These are phyloP conservation scores for Backusella liffmaniae DNA, from an alignment of 192 early-diverging fungal species.

Conservation along the genomic window DNA sequence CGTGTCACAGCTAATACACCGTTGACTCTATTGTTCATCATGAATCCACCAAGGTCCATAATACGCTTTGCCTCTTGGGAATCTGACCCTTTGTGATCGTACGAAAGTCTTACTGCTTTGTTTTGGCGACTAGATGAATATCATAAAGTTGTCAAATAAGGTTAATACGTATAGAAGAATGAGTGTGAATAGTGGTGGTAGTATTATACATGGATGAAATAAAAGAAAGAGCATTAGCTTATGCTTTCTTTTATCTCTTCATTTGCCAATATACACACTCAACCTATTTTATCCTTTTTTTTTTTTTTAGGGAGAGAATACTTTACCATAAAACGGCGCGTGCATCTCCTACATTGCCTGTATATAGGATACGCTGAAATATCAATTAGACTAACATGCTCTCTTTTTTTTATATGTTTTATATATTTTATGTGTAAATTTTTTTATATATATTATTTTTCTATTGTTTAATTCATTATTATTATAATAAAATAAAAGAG, in stretches of 20 bases:
- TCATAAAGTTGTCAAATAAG: background rate
- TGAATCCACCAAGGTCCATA: slow-evolving; percentile 90
- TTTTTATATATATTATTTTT: background rate
- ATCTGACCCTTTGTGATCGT: slow-evolving; percentile 99
- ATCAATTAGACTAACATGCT: background rate
- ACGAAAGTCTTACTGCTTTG: slow-evolving; percentile 83
- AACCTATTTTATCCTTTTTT: background rate
- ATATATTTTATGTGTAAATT: background rate
- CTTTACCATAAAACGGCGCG: slow-evolving; percentile 84
- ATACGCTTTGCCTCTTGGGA: slow-evolving; percentile 86
- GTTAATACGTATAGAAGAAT: background rate
- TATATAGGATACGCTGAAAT: slow-evolving; percentile 77
- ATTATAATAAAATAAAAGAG: background rate
- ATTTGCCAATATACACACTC: background rate
- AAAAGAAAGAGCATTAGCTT: background rate
- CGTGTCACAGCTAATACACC: slow-evolving; percentile 96
- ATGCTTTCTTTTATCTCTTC: background rate
- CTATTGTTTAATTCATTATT: slow-evolving; percentile 4
- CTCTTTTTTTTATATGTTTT: background rate
- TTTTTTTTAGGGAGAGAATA: background rate
- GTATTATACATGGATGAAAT: background rate
- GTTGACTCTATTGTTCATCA: slow-evolving; percentile 98
- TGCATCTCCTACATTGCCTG: slow-evolving; percentile 97
- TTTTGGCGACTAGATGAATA: slow-evolving; percentile 62
- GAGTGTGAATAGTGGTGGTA: background rate